phyloP scores from a whole-genome alignment of 192 early-diverging fungal species.

The Coemansia sp. region DNA sequence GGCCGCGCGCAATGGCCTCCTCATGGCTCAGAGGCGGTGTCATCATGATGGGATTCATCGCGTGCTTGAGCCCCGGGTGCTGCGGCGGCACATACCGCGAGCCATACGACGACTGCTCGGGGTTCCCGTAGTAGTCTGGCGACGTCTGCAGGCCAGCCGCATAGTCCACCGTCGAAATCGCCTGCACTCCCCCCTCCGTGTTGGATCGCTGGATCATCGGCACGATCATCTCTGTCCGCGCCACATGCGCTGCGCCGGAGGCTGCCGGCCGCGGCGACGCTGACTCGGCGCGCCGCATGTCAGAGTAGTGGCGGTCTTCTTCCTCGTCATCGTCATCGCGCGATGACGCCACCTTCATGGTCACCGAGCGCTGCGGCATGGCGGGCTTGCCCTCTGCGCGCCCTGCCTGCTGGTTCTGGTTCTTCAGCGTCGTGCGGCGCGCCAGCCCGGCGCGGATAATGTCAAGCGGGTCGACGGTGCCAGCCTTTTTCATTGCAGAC shows the following conservation, averaged over 20 bases:
- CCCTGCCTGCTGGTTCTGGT: constrained; percentile 28
- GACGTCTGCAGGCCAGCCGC: constrained; percentile 2
- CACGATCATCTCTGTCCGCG: constrained; percentile 42
- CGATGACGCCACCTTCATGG: constrained; percentile 14
- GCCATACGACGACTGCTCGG: background rate
- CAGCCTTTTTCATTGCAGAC: constrained; percentile 34
- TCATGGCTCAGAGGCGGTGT: constrained; percentile 45
- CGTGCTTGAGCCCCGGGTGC: constrained; percentile 31
- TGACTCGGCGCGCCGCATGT: constrained; percentile 1
- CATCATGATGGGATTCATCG: constrained; percentile 30
- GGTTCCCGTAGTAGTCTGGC: constrained; percentile 20
- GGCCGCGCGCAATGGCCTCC: constrained; percentile 28
- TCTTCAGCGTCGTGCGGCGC: constrained; percentile 47
- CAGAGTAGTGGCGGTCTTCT: background rate
- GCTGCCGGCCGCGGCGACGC: constrained; percentile 7
- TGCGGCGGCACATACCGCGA: constrained; percentile 12
- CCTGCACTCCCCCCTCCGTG: constrained; percentile 16
- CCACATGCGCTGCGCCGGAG: constrained; percentile 23
- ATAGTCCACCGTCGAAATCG: constrained; percentile 13
- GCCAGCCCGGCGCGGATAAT: constrained; percentile 49
- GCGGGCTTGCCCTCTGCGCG: constrained; percentile 7
- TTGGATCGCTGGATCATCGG: constrained; percentile 36
- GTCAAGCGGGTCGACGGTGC: constrained; percentile 45
- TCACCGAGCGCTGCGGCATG: constrained; percentile 37
- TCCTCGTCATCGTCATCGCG: constrained; percentile 9